Conservation (phyloP, 2,329 filamentous ascomycete species). For the Fusarium sacchari region DNA sequence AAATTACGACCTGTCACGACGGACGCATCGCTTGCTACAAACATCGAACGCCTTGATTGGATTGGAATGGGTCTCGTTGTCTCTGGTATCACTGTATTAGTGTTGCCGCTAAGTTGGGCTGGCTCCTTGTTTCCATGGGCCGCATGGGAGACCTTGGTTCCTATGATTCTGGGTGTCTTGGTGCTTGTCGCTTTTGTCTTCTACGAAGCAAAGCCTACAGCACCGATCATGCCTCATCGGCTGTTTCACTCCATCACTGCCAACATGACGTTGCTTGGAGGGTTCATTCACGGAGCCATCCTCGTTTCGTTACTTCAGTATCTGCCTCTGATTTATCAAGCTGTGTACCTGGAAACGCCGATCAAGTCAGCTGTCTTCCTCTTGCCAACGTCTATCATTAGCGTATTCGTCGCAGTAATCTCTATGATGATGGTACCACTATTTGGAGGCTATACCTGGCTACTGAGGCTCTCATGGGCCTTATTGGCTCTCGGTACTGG, state of each 20-base stretch:
- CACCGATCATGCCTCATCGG: conserved; percentile 17
- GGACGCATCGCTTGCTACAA: not conserved
- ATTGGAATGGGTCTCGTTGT: conserved; percentile 11
- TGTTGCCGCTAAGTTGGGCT: conserved; percentile 16
- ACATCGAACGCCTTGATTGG: conserved; percentile 16
- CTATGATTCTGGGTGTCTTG: not conserved
- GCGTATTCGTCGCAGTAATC: conserved; percentile 5
- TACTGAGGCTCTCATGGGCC: conserved; percentile 2
- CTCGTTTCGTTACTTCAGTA: conserved; percentile 14
- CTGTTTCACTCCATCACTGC: conserved; percentile 9
- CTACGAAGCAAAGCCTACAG: conserved; percentile 3
- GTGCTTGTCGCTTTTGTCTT: not conserved
- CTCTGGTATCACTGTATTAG: conserved; percentile 3
- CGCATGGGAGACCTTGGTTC: conserved; percentile 7
- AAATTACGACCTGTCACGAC: not conserved
- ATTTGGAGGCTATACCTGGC: conserved; percentile 12
- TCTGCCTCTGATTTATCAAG: conserved; percentile 4
- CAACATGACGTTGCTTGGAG: conserved; percentile 19
- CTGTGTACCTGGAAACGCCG: conserved; percentile 7
- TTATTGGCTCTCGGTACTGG: not conserved
- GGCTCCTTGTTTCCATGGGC: conserved; percentile 15
- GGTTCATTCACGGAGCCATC: conserved; percentile 8
- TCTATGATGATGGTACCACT: conserved; percentile 23
- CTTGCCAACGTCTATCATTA: not conserved
- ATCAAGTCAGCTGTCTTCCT: conserved; percentile 12